Base-by-base conservation (phyloP, 2,329 filamentous ascomycete genomes). In the Diaporthe citriasiana region DNA sequence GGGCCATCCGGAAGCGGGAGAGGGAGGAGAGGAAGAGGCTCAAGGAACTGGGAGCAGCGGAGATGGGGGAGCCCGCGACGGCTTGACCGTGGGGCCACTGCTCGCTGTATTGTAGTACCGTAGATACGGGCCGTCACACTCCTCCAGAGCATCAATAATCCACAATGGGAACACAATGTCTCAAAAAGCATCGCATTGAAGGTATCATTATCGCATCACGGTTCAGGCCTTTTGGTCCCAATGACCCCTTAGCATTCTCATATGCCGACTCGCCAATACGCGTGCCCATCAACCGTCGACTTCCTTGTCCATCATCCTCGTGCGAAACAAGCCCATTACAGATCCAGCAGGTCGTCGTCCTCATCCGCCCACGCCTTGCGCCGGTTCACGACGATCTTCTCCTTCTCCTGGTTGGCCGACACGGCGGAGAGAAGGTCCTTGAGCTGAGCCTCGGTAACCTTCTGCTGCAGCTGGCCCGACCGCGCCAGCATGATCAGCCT, bases 401-500 rank as follows among this genome's bases (percentile, higher is more conserved):
- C 91, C 84, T 92, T 88, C 84, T 92, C 89, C 84, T 91, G 88
- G 78, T 91, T 93, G 80, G 98, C 95, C 33, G 94, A 93, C 74
- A 98, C 90, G 22, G 95, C 94, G 76, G 92, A 93, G 77, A 99
- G 85, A 73, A 99, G 88, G 78, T 97, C 95, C 87, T 98, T 98
- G 80, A 99, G 88, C 86, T 98, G 95, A 65, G 93, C 92, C 84
- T 99, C 97, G 1, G 93, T 96, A 60, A 99, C 95, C 83, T 98
- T 97, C 76, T 91, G 86, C 71, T 94, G 88, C 79, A 99, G 87
- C 87, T 98, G 97, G 33, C 96, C 95, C 33, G 92, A 90, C 80
- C 95, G 91, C 74, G 97, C 96, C 73, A 99, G 90, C 91, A 93
- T 95, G 83, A 99, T 95, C 73, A 99, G 90, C 68, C 96, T 87